phyloP scores from a whole-genome alignment of 805 yeast species.

The Pichia rugopelliculosa region DNA sequence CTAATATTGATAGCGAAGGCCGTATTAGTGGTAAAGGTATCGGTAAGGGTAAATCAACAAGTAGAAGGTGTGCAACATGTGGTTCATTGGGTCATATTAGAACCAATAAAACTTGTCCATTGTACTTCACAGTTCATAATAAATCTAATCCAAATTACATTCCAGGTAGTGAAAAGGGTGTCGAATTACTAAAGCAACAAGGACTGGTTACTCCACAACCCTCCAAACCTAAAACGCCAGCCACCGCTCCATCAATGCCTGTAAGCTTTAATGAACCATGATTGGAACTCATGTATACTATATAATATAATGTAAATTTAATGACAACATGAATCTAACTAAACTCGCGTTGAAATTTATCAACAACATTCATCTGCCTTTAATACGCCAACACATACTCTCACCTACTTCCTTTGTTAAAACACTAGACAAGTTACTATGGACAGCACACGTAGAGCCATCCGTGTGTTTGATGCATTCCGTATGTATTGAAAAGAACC shows the following conservation, averaged over 20 bases:
- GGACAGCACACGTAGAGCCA: conserved; percentile 21
- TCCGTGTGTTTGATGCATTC: conserved; percentile 61
- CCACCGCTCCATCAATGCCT: not conserved
- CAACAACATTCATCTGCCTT: too few relatives aligned
- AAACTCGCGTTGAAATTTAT: too few relatives aligned
- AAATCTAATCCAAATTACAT: conserved; percentile 30
- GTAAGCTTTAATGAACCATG: not conserved
- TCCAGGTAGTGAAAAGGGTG: conserved; percentile 25
- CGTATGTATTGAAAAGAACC: conserved; percentile 35
- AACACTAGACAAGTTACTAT: not conserved
- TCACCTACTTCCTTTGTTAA: too few relatives aligned
- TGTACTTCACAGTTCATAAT: conserved; percentile 47
- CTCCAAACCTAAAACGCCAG: not conserved
- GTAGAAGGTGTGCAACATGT: conserved; percentile 87
- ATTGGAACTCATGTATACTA: not conserved
- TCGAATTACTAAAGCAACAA: conserved; percentile 2
- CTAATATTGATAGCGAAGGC: conserved; percentile 30
- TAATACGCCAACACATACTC: too few relatives aligned
- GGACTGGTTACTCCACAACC: not conserved
- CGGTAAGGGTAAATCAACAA: conserved; percentile 65
- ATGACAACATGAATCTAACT: too few relatives aligned
- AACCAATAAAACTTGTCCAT: conserved; percentile 87
- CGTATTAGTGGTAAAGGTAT: conserved; percentile 56
- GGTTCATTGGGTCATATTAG: conserved; percentile 94
- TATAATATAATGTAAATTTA: not conserved